A percentile compares a stretch with the other conserved stretches of the same genome.
phyloP scores from a whole-genome alignment of 2,329 filamentous ascomycete species.

The Aciculosporium take region DNA sequence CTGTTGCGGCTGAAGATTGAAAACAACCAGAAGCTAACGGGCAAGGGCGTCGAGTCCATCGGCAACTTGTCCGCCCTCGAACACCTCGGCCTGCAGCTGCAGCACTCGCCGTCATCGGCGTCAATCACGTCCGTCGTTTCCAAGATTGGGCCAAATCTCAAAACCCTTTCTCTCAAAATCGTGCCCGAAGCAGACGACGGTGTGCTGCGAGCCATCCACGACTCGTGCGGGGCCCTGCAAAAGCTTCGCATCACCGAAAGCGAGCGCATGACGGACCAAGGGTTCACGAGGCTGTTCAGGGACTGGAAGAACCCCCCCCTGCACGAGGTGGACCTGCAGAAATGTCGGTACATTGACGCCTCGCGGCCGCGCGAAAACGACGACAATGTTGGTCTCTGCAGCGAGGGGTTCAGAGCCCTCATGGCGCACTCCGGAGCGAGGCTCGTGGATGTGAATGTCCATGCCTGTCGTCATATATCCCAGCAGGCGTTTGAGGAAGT shows the following conservation, averaged over 20 bases:
- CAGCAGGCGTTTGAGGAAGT: slow-evolving; percentile 57
- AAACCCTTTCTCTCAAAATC: slow-evolving; percentile 61
- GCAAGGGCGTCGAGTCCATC: slow-evolving; percentile 51
- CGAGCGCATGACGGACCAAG: slow-evolving; percentile 58
- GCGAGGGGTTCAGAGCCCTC: slow-evolving; percentile 60
- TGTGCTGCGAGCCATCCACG: slow-evolving; percentile 56
- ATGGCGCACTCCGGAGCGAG: slow-evolving; percentile 67
- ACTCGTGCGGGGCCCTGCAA: slow-evolving; percentile 48
- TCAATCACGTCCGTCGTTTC: slow-evolving; percentile 47
- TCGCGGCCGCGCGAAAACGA: slow-evolving; percentile 50
- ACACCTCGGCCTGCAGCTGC: slow-evolving; percentile 61
- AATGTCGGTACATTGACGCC: slow-evolving; percentile 65
- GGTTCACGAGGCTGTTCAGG: slow-evolving; percentile 58
- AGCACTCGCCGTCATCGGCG: slow-evolving; percentile 39
- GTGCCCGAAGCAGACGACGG: slow-evolving; percentile 53
- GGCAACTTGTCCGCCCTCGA: slow-evolving; percentile 48
- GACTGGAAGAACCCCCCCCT: slow-evolving; percentile 64
- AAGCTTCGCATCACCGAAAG: slow-evolving; percentile 79
- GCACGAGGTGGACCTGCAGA: slow-evolving; percentile 56
- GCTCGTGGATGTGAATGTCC: slow-evolving; percentile 58
- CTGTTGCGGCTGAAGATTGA: slow-evolving; percentile 66
- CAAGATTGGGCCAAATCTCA: slow-evolving; percentile 49
- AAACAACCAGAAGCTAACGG: slow-evolving; percentile 61
- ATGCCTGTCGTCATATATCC: slow-evolving; percentile 71
- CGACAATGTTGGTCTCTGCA: slow-evolving; percentile 57